Conservation (phyloP, 768 basidiomycete genomes). For the Boletus sensibilis region DNA sequence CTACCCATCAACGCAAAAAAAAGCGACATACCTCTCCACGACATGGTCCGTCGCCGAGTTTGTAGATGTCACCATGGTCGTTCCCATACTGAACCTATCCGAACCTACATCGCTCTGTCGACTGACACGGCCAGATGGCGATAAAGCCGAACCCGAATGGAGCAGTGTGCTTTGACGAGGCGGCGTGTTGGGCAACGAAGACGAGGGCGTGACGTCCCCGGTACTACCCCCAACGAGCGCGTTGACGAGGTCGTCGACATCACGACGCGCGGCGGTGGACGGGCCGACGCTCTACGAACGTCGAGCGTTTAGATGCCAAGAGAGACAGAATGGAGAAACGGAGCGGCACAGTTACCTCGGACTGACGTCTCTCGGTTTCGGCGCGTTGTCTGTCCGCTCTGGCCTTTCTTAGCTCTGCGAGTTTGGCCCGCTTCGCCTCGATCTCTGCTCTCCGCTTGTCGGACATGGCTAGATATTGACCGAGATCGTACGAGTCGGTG, state of each 20-base stretch:
- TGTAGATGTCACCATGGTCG: conserved; percentile 45
- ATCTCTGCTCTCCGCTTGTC: conserved; percentile 82
- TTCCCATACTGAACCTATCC: conserved; percentile 43
- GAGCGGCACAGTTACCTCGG: conserved; percentile 21
- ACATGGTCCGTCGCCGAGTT: conserved; percentile 66
- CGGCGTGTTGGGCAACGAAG: conserved; percentile 74
- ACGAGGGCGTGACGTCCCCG: conserved; percentile 61
- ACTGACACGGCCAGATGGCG: conserved; percentile 62
- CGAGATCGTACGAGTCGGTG: background rate
- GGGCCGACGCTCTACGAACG: conserved; percentile 37
- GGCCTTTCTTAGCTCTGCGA: conserved; percentile 79
- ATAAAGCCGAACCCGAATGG: conserved; percentile 38
- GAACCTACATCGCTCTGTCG: conserved; percentile 67
- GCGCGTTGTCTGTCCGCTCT: conserved; percentile 66
- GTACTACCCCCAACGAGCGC: conserved; percentile 52
- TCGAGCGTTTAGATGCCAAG: background rate
- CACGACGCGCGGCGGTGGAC: conserved; percentile 43
- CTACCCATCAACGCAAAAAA: background rate
- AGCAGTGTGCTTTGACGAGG: conserved; percentile 39
- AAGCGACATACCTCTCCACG: conserved; percentile 57
- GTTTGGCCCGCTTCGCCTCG: conserved; percentile 84
- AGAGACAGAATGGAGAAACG: background rate
- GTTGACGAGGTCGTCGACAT: conserved; percentile 74
- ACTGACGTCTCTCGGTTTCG: conserved; percentile 41
- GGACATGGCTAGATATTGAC: conserved; percentile 41